Evolutionary conservation across 768 basidiomycete species (phyloP).

Genomic region (Polyporus arcularius): DNA sequence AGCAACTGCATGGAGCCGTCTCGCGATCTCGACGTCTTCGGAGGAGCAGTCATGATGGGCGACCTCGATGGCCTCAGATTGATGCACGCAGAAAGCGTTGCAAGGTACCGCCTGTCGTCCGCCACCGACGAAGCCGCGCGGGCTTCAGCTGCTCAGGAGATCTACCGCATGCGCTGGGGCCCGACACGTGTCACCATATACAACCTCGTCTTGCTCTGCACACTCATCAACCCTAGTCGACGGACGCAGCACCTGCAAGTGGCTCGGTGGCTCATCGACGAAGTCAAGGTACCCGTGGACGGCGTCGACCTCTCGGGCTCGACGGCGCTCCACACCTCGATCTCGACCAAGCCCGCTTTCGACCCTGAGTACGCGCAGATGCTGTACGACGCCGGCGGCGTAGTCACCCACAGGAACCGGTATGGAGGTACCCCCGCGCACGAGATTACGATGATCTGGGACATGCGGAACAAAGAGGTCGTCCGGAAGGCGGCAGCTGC

Average conservation of each 20-base stretch:
- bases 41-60: conserved; percentile 30
- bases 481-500: conserved; percentile 30
- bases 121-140: conserved; percentile 15
- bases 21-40: conserved; percentile 40
- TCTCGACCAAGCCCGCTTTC: conserved; percentile 43
- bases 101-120: not conserved
- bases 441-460: conserved; percentile 38
- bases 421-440: conserved; percentile 43
- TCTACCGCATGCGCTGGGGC: conserved; percentile 40
- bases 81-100: conserved; percentile 29
- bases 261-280: conserved; percentile 36
- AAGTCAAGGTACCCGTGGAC: conserved; percentile 39
- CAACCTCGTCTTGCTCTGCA: conserved; percentile 38
- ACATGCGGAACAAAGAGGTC: conserved; percentile 15
- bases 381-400: conserved; percentile 42
- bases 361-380: conserved; percentile 46
- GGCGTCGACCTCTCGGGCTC: conserved; percentile 43
- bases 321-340: conserved; percentile 40
- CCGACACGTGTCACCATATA: conserved; percentile 42
- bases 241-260: conserved; percentile 31
- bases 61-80: conserved; percentile 27
- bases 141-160: conserved; percentile 29
- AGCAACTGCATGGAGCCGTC: conserved; percentile 36
- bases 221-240: conserved; percentile 26
- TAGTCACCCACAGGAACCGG: conserved; percentile 42